Base-by-base conservation (phyloP, 2,329 filamentous ascomycete genomes). In the Aspergillus texensis region DNA sequence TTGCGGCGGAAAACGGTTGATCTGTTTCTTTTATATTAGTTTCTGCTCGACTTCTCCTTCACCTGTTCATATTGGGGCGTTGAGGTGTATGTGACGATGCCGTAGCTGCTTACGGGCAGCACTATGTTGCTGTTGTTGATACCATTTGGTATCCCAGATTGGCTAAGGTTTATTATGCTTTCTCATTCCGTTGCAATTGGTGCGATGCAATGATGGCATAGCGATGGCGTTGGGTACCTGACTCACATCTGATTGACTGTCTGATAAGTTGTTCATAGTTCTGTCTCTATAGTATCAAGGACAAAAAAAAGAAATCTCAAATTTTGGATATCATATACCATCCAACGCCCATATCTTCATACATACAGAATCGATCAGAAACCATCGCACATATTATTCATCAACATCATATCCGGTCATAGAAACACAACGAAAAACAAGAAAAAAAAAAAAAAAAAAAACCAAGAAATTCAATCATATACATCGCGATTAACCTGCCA, bases 401-500 rank as follows among this genome's bases (percentile, higher is more conserved):
- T 65, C 43, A 41, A 56, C 55, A 46, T 21, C 28, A 28, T 34
- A 34, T 28, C 34, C 34, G 58, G 56, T 24, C 45, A 65, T 36
- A 39, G 16, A 57, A 46, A 24, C 14, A 43, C 39, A 41, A 21
- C 12, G 28, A 4, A 65, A 11, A 32, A 32, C 9, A 12, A 28
- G 3, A 26, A 43, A 28, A 5, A 39, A 50, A 36, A 10, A 26
- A 43, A 28, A 5, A 39, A 50, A 36, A 10, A 28, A 46, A 53
- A 54, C 8, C 36, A 57, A 58, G 19, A 16, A 19, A 61, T 63
- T 63, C 30, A 69, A 53, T 68, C 60, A 64, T 69, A 68, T 50
- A 74, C 71, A 70, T 78, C 74, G 14, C 74, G 72, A 69, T 78
- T 72, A 52, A 88, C 86, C 70, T 86, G 83, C 74, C 79, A 83